Conservation (phyloP, 441 rosid genomes). For the Pelargonium cotyledonis region DNA sequence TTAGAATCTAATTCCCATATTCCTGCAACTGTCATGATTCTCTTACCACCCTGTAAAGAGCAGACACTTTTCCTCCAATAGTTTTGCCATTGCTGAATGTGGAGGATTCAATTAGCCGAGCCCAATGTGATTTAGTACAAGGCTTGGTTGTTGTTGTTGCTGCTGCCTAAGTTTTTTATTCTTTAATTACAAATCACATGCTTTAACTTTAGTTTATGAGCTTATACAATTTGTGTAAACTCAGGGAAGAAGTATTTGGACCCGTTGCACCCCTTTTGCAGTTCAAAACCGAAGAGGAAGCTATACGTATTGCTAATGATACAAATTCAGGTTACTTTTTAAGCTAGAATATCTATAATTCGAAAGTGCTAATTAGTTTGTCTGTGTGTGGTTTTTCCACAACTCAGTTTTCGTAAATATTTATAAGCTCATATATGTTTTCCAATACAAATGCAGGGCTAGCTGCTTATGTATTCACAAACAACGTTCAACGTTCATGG, state of each 20-base stretch:
- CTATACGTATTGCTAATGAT: conserved; percentile 69
- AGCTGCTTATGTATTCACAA: conserved; percentile 94
- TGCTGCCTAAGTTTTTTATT: neutral
- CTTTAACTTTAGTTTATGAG: neutral
- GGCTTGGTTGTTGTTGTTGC: neutral
- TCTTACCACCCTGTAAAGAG: neutral
- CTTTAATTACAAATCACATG: neutral
- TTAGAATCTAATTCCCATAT: neutral
- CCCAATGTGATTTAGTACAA: neutral
- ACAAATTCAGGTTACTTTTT: conserved; percentile 65
- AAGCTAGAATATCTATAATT: conserved; percentile 7
- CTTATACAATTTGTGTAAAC: conserved; percentile 14
- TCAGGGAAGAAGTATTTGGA: conserved; percentile 93
- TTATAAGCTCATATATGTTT: conserved; percentile 7
- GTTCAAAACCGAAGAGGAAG: conserved; percentile 89
- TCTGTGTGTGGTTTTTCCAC: neutral
- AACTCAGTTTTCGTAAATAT: neutral
- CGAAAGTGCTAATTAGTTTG: neutral
- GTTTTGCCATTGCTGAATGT: neutral
- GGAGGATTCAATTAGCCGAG: neutral
- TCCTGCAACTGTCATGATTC: neutral
- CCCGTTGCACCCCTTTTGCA: conserved; percentile 86
- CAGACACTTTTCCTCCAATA: neutral
- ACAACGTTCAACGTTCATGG: conserved; percentile 80
- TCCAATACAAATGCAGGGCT: conserved; percentile 48